These are phyloP conservation scores for Thamnidium elegans DNA, from an alignment of 192 early-diverging fungal genomes.

Conservation along the genomic window DNA sequence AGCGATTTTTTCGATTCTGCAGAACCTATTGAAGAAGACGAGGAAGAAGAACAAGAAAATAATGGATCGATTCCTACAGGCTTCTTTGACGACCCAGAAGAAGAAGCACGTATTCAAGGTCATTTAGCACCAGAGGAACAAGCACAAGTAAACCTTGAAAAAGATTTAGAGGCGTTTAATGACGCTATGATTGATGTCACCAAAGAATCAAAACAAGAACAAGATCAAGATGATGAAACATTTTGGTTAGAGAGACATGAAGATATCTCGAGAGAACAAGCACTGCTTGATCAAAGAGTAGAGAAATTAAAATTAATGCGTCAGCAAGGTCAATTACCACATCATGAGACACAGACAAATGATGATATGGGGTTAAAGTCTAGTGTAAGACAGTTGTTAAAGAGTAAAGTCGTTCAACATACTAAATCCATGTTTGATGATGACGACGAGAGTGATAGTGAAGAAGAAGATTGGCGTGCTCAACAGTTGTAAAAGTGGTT, in stretches of 20 bases:
- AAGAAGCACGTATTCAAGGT: conserved; percentile 43
- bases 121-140: conserved; percentile 20
- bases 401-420: conserved; percentile 15
- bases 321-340: background rate
- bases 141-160: conserved; percentile 22
- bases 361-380: conserved; percentile 20
- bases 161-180: conserved; percentile 34
- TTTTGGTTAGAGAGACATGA: conserved; percentile 34
- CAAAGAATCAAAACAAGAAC: conserved; percentile 16
- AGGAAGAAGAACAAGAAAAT: background rate
- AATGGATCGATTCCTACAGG: conserved; percentile 38
- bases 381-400: conserved; percentile 28
- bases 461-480: conserved; percentile 37
- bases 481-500: conserved; percentile 24
- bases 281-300: conserved; percentile 20
- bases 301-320: conserved; percentile 30
- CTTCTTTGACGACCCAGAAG: conserved; percentile 53
- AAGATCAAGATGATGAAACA: conserved; percentile 36
- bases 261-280: conserved; percentile 32
- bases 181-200: conserved; percentile 26
- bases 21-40: conserved; percentile 8
- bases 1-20: conserved; percentile 45
- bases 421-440: conserved; percentile 27
- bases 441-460: conserved; percentile 27
- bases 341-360: background rate